phyloP scores from a whole-genome alignment of 768 basidiomycete species.

The Pisolithus marmoratus region DNA sequence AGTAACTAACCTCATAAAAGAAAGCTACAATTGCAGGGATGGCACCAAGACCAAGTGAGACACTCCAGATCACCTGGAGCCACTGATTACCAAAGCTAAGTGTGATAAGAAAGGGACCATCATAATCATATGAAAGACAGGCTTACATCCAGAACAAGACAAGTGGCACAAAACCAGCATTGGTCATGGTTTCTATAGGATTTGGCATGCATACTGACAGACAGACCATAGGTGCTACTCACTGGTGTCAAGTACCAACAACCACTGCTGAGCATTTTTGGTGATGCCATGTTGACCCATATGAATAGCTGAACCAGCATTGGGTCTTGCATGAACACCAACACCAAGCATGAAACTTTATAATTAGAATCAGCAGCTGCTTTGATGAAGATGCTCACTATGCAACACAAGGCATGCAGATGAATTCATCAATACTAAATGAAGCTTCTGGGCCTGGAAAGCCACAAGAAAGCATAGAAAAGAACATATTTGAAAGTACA shows the following conservation, averaged over 20 bases:
- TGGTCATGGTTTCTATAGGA: constrained; percentile 72
- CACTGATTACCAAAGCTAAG: constrained; percentile 70
- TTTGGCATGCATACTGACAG: constrained; percentile 3
- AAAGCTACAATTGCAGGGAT: constrained; percentile 76
- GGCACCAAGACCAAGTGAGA: constrained; percentile 79
- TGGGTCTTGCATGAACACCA: constrained; percentile 85
- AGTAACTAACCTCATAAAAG: constrained; percentile 81
- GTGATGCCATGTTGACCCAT: constrained; percentile 74
- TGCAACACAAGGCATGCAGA: constrained; percentile 74
- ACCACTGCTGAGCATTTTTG: constrained; percentile 77
- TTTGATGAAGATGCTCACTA: constrained; percentile 38
- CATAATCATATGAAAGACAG: constrained; percentile 19
- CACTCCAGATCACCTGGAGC: constrained; percentile 80
- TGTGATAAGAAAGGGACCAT: neutral
- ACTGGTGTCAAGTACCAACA: constrained; percentile 90
- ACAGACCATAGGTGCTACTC: constrained; percentile 17
- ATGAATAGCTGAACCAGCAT: constrained; percentile 82
- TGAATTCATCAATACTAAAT: constrained; percentile 60
- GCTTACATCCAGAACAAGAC: constrained; percentile 81
- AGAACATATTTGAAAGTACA: constrained; percentile 78
- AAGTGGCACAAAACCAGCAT: constrained; percentile 77
- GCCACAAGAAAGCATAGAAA: constrained; percentile 77
- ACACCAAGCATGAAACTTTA: constrained; percentile 81
- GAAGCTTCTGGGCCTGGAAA: no score
- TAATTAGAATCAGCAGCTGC: neutral